Percentiles rank a stretch among this genome's conserved stretches.
Evolutionary conservation across 164 flowering plant genomes (phyloP).

Genomic region (Brasenia schreberi): DNA sequence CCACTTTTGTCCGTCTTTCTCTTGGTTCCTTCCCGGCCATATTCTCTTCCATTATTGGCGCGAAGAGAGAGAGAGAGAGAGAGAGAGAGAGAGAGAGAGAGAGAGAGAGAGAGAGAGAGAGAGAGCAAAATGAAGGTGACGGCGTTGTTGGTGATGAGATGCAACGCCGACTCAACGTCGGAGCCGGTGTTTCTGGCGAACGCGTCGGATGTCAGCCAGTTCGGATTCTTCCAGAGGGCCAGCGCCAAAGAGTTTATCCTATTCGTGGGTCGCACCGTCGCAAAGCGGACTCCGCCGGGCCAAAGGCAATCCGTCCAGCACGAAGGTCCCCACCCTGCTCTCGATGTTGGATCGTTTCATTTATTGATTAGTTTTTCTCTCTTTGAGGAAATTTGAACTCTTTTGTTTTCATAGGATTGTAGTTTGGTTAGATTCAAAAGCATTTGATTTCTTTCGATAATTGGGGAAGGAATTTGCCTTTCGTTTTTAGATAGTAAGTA

Average conservation of each 20-base stretch:
- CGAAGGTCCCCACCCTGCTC: conserved; percentile 13
- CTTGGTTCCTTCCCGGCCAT: too few relatives aligned
- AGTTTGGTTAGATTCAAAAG: too few relatives aligned
- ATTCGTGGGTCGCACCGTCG: conserved; percentile 25
- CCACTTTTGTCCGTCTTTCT: too few relatives aligned
- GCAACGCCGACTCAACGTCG: background rate
- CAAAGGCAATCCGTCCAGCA: conserved; percentile 29
- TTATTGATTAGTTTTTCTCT: background rate
- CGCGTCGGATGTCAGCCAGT: conserved; percentile 20
- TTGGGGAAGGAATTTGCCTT: too few relatives aligned
- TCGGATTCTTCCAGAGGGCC: conserved; percentile 21
- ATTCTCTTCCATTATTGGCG: too few relatives aligned
- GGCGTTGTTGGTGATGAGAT: conserved; percentile 19
- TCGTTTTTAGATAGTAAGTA: too few relatives aligned
- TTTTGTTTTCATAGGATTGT: too few relatives aligned
- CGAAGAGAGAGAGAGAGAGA: too few relatives aligned
- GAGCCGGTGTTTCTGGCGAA: conserved; percentile 16
- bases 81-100: background rate
- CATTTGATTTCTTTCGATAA: too few relatives aligned
- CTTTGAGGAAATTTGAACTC: background rate
- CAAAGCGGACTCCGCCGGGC: conserved; percentile 19
- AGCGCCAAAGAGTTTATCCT: conserved; percentile 19
- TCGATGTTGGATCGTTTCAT: background rate
- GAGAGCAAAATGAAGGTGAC: conserved; percentile 22
- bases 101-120: background rate